phyloP scores from a whole-genome alignment of 202 grass and related monocot species.

The Hordeum pubiflorum region DNA sequence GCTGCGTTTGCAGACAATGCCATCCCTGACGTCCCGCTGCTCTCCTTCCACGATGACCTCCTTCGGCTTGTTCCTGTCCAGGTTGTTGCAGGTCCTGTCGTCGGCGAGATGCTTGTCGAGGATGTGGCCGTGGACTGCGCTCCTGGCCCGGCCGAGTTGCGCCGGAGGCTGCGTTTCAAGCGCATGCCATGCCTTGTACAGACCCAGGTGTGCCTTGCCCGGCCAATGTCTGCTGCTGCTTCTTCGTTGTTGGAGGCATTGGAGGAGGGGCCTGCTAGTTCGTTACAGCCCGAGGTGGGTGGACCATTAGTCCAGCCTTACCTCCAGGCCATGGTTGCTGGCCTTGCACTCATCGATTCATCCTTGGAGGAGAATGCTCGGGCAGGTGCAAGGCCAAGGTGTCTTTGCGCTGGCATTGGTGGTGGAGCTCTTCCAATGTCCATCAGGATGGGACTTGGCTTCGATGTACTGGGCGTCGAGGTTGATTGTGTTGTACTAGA shows the following conservation, averaged over 20 bases:
- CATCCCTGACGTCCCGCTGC: slow-evolving; percentile 58
- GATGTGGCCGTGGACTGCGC: slow-evolving; percentile 48
- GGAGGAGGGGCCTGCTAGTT: slow-evolving; percentile 19
- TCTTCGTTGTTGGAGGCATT: slow-evolving; percentile 19
- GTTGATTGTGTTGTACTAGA: slow-evolving; percentile 50
- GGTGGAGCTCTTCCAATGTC: slow-evolving; percentile 74
- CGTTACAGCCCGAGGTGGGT: slow-evolving; percentile 27
- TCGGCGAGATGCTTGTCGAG: slow-evolving; percentile 79
- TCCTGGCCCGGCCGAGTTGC: slow-evolving; percentile 6
- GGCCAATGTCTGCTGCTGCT: not conserved
- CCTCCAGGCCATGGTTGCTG: slow-evolving; percentile 58
- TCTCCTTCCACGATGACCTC: slow-evolving; percentile 74
- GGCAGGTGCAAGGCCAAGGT: slow-evolving; percentile 35
- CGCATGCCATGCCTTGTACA: slow-evolving; percentile 85
- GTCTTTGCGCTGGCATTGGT: slow-evolving; percentile 64
- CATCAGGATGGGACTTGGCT: slow-evolving; percentile 46
- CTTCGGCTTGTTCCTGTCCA: slow-evolving; percentile 35
- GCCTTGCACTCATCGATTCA: slow-evolving; percentile 32
- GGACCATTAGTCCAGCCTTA: slow-evolving; percentile 59
- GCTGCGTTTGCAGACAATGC: slow-evolving; percentile 31
- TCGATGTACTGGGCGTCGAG: slow-evolving; percentile 58
- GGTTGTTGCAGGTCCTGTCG: slow-evolving; percentile 36
- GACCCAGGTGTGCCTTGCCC: slow-evolving; percentile 52
- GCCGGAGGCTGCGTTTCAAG: slow-evolving; percentile 72
- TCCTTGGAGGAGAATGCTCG: slow-evolving; percentile 22